Percentiles rank a stretch among this genome's conserved stretches.
phyloP scores from a whole-genome alignment of 108 stramenopile genomes.

The Cyclostephanos tholiformis region DNA sequence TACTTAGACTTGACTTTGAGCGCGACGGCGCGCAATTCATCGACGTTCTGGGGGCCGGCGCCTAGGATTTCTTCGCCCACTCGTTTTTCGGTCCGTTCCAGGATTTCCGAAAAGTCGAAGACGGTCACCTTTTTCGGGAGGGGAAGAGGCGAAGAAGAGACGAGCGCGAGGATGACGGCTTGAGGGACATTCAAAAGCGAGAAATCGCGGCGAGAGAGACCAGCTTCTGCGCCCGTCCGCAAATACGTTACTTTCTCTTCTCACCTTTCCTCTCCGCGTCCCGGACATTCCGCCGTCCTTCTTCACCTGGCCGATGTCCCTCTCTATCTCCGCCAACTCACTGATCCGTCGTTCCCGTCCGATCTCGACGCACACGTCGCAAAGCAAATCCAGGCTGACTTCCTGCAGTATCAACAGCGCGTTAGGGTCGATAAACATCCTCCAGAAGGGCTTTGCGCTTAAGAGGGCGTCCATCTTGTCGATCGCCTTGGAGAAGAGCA shows the following conservation, averaged over 20 bases:
- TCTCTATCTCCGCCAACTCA: constrained; percentile 6
- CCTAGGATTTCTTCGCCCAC: constrained; percentile 82
- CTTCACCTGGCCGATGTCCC: constrained; percentile 1
- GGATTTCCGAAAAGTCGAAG: constrained; percentile 85
- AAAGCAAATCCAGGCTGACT: constrained; percentile 71
- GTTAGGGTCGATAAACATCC: constrained; percentile 88
- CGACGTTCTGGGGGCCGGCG: constrained; percentile 77
- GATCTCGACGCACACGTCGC: constrained; percentile 75
- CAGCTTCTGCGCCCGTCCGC: not conserved
- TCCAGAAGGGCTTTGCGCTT: constrained; percentile 88
- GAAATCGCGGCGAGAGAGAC: not conserved
- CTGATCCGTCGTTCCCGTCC: constrained; percentile 39
- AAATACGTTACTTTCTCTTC: not conserved
- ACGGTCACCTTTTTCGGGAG: constrained; percentile 66
- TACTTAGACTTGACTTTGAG: constrained; percentile 64
- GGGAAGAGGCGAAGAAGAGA: not conserved
- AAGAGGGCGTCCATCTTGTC: constrained; percentile 89
- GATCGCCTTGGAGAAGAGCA: constrained; percentile 75
- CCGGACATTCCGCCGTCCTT: constrained; percentile 39
- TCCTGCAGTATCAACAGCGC: constrained; percentile 81
- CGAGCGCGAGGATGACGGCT: not conserved
- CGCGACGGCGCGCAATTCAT: constrained; percentile 73
- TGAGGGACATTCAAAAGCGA: not conserved
- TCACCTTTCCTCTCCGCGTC: constrained; percentile 29
- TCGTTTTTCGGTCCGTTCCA: constrained; percentile 76